phyloP scores from a whole-genome alignment of 345 rosid genomes.

The Melaleuca alternifolia region DNA sequence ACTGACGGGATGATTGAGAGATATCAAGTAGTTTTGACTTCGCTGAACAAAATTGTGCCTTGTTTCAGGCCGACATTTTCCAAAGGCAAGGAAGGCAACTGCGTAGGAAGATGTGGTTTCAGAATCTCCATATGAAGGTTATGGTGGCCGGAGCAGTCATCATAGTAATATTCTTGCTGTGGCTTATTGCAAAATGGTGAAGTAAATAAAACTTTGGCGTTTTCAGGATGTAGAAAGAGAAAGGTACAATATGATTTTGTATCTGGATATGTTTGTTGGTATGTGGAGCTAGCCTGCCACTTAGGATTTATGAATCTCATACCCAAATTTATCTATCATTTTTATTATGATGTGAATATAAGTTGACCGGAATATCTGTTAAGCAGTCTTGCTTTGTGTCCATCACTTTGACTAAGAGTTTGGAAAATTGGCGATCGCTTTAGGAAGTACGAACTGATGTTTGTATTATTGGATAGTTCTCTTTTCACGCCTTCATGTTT shows the following conservation, averaged over 20 bases:
- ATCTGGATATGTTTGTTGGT: neutral
- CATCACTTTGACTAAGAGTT: neutral
- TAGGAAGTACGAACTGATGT: neutral
- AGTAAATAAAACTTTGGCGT: slow-evolving; percentile 24
- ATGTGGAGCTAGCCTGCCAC: neutral
- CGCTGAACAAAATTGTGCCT: neutral
- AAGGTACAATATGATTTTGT: neutral
- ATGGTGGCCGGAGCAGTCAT: slow-evolving; percentile 64
- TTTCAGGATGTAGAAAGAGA: neutral
- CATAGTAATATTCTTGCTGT: slow-evolving; percentile 43
- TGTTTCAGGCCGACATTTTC: slow-evolving; percentile 76
- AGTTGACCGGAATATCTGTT: neutral
- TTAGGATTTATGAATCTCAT: neutral
- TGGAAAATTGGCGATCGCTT: neutral
- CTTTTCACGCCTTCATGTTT: neutral
- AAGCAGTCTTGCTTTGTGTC: neutral
- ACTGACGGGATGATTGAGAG: neutral
- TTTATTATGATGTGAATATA: neutral
- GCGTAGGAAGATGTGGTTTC: slow-evolving; percentile 95
- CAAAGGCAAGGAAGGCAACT: slow-evolving; percentile 95
- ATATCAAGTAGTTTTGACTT: neutral
- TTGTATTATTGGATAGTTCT: neutral
- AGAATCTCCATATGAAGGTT: slow-evolving; percentile 77
- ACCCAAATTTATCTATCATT: neutral
- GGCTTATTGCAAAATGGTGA: slow-evolving; percentile 70